Percentiles rank a stretch among this genome's conserved stretches.
phyloP scores from a whole-genome alignment of 805 yeast genomes.

The Wickerhamomyces queroliae region DNA sequence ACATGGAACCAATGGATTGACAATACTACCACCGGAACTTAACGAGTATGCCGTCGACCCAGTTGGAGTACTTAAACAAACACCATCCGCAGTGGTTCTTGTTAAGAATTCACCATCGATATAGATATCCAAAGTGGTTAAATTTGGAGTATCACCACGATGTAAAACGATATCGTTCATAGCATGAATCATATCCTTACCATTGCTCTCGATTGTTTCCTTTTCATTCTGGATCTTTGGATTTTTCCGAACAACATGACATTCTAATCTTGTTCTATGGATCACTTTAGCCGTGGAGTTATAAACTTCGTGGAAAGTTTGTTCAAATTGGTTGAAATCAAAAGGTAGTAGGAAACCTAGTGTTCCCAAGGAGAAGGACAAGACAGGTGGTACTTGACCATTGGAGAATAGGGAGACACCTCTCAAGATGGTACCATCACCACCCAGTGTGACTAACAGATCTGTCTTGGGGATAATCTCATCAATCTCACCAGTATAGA shows the following conservation, averaged over 20 bases:
- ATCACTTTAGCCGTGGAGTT: conserved; percentile 65
- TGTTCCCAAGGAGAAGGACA: conserved; percentile 87
- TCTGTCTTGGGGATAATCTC: conserved; percentile 68
- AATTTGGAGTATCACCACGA: conserved; percentile 82
- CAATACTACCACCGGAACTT: conserved; percentile 88
- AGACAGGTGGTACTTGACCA: conserved; percentile 76
- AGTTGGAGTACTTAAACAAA: conserved; percentile 82
- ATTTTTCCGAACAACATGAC: conserved; percentile 47
- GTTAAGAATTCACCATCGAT: conserved; percentile 80
- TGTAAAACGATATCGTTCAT: conserved; percentile 91
- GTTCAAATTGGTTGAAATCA: conserved; percentile 56
- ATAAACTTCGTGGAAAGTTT: conserved; percentile 62
- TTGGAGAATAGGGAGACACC: conserved; percentile 77
- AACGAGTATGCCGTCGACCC: conserved; percentile 93
- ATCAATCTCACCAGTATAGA: conserved; percentile 53
- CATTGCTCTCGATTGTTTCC: no score
- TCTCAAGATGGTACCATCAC: conserved; percentile 88
- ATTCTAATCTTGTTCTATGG: conserved; percentile 73
- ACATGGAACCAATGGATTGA: conserved; percentile 82
- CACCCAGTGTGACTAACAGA: conserved; percentile 83
- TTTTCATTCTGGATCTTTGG: background rate
- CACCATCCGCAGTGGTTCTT: conserved; percentile 89
- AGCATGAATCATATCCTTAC: conserved; percentile 52
- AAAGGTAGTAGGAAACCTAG: conserved; percentile 87
- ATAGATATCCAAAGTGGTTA: conserved; percentile 77